Percentiles rank a stretch among this genome's conserved stretches.
phyloP scores from a whole-genome alignment of 2,329 filamentous ascomycete genomes.

The Penicillium sp. region DNA sequence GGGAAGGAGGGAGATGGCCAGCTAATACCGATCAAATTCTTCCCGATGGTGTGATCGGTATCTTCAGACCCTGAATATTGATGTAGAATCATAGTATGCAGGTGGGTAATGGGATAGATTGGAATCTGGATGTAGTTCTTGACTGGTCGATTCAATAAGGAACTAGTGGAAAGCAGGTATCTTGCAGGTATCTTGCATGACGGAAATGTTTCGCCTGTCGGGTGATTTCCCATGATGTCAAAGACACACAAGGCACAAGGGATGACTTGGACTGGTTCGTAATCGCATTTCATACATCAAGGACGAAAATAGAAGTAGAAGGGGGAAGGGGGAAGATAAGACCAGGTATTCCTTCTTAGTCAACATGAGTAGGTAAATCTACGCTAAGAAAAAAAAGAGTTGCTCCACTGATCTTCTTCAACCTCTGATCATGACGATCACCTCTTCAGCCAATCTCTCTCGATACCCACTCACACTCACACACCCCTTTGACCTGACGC shows the following conservation, averaged over 20 bases:
- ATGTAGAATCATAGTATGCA: not conserved
- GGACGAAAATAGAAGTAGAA: not conserved
- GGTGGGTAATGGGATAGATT: not conserved
- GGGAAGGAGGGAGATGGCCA: not conserved
- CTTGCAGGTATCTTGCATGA: conserved; percentile 2
- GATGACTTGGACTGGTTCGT: conserved; percentile 1
- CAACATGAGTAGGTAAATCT: not conserved
- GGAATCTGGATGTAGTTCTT: not conserved
- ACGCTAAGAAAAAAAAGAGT: not conserved
- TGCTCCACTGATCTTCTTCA: conserved; percentile 12
- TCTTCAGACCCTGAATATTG: not conserved
- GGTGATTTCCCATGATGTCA: conserved; percentile 7
- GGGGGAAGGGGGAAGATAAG: not conserved
- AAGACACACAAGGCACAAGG: conserved; percentile 4
- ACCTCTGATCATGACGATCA: conserved; percentile 5
- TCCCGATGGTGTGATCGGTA: not conserved
- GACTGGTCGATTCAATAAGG: not conserved
- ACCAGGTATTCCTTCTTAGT: not conserved
- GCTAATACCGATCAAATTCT: not conserved
- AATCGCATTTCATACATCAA: not conserved
- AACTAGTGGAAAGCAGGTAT: not conserved
- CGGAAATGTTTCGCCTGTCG: conserved; percentile 6
- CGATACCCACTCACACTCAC: not conserved
- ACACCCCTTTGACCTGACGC: not conserved
- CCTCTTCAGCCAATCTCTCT: not conserved